These are phyloP conservation scores for Aspergillus ustus DNA, from an alignment of 2,329 filamentous ascomycete species.

Conservation along the genomic window DNA sequence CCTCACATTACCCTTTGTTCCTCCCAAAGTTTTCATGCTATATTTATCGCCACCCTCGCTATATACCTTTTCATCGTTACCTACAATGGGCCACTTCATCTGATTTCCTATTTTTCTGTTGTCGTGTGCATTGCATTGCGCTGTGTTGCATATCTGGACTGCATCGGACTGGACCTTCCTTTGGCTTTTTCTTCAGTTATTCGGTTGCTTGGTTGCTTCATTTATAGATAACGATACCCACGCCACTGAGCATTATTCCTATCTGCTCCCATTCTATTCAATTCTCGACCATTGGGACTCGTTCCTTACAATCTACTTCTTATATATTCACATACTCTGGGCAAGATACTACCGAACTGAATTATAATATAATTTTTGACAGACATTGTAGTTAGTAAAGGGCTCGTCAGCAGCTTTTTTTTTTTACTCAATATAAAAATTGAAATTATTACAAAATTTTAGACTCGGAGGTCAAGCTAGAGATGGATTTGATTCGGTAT, in stretches of 20 bases:
- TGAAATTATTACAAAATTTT: too few species aligned
- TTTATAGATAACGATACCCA: constrained; percentile 23
- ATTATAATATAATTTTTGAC: neutral
- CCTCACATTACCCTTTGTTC: neutral
- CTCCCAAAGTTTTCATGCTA: neutral
- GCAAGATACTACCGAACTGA: neutral
- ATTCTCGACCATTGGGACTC: neutral
- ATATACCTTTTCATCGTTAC: neutral
- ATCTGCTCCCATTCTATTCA: neutral
- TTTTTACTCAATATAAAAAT: too few species aligned
- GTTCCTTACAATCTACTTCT: neutral
- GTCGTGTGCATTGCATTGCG: constrained; percentile 10
- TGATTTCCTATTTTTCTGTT: constrained; percentile 8
- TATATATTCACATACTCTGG: neutral
- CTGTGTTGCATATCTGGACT: constrained; percentile 1
- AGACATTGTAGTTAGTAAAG: too few species aligned
- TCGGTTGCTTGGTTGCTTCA: neutral
- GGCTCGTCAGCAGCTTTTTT: too few species aligned
- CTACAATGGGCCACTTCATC: neutral
- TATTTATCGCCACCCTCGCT: neutral
- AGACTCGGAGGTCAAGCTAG: neutral
- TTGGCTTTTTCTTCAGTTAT: constrained; percentile 1
- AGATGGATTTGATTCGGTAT: constrained; percentile 33
- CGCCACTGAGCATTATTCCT: constrained; percentile 13
- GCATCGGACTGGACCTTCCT: constrained; percentile 5